Base-by-base conservation (phyloP, 1,284 basidiomycete species). In the Peniophora sp. region DNA sequence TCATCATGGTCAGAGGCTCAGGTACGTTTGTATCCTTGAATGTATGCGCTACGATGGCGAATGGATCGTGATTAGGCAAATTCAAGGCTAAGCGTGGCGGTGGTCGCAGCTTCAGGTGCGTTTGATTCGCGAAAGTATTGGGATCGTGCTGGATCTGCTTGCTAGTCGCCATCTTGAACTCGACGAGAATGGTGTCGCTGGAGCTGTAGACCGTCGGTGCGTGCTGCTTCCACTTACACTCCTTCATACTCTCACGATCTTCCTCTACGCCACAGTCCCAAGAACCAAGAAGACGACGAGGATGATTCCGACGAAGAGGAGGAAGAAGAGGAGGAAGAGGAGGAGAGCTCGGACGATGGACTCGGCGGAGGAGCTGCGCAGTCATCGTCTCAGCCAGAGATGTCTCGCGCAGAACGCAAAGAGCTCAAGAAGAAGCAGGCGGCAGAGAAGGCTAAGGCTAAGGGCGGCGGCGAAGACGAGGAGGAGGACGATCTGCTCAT, bases 11-110 rank as follows among this genome's bases (percentile, higher is more conserved):
- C 56, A 78, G 81, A 64, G 77, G 77, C 58, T 53, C 77, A 67
- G 81, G 79, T 73, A 59, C 55, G 27, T 68, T 8, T 45, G 9
- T 16, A 9, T 6, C 16, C n/a, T 41, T n/a, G 6, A 41, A 41
- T 9, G n/a, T n/a, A 41, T 41, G 16, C 9, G 47, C 52, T 45
- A 44, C 25, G 24, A 12, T 6, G 6, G 5, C 27, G 27, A 32
- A 32, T 12, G 27, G 5, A 10, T 23, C 17, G 27, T 19, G 20
- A 27, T 12, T 58, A 84, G 83, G 85, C 55, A 92, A 89, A 69
- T 91, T 81, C 73, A 92, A 93, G 77, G 75, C 81, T 54, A 86
- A 86, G 62, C 88, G 92, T 49, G 92, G 92, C 54, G 92, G 92
- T 45, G 92, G 92, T 50, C 80, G 92, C 57, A 79, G 70, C 60